A percentile compares a stretch with the other conserved stretches of the same genome.
Conservation (phyloP, 352 stramenopile genomes). For the Pythium scleroteichum region DNA sequence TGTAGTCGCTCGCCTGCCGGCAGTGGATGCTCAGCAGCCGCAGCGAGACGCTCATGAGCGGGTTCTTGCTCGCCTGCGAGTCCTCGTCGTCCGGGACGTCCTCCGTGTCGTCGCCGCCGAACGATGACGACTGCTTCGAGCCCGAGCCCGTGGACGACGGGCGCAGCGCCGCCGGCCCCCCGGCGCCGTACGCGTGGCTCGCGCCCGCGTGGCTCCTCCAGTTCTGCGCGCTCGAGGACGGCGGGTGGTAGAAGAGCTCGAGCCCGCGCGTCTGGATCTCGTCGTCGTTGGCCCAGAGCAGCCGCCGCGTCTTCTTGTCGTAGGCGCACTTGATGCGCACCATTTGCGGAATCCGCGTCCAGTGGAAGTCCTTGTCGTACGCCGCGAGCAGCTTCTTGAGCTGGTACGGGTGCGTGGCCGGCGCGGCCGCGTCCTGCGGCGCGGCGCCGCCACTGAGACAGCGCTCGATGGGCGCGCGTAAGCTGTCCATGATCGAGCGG, state of each 20-base stretch:
- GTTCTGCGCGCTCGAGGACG: not conserved
- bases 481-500: conserved; percentile 15
- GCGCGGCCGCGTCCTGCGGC: conserved; percentile 5
- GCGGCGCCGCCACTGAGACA: conserved; percentile 10
- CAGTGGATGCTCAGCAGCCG: conserved; percentile 20
- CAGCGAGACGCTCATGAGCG: conserved; percentile 25
- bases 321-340: conserved; percentile 25
- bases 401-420: conserved; percentile 22
- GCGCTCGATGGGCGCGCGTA: conserved; percentile 15
- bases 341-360: conserved; percentile 20
- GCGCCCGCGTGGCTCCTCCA: conserved; percentile 11
- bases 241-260: conserved; percentile 23
- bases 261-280: conserved; percentile 21
- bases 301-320: conserved; percentile 19
- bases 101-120: conserved; percentile 10
- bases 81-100: conserved; percentile 12
- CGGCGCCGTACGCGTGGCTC: conserved; percentile 12
- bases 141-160: conserved; percentile 23
- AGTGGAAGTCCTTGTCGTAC: conserved; percentile 26
- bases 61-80: conserved; percentile 9
- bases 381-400: conserved; percentile 24
- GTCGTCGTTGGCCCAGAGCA: conserved; percentile 24
- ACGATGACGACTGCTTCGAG: conserved; percentile 20
- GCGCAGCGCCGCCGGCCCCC: not conserved
- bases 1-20: conserved; percentile 16